A percentile compares a stretch with the other conserved stretches of the same genome.
phyloP scores from a whole-genome alignment of 1,284 basidiomycete genomes.

The Apiotrichum siamense region DNA sequence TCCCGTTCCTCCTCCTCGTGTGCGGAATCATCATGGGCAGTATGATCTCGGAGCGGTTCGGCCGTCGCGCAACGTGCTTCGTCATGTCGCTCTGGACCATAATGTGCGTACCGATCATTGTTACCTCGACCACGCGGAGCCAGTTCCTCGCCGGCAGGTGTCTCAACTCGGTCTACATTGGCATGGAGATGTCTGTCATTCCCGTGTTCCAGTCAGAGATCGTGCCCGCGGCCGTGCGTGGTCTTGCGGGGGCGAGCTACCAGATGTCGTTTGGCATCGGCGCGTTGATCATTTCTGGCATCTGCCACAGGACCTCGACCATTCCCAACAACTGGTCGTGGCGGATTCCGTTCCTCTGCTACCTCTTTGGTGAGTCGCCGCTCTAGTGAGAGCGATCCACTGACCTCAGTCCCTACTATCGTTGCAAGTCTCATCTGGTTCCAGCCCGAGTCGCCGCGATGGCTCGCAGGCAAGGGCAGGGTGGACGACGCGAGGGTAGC shows the following conservation, averaged over 20 bases:
- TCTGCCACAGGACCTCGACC: slow-evolving; percentile 4
- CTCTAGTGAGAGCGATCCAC: too few relatives aligned
- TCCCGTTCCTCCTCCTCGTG: slow-evolving; percentile 5
- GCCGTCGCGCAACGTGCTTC: slow-evolving; percentile 13
- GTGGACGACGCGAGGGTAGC: slow-evolving; percentile 12
- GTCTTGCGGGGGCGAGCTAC: slow-evolving; percentile 12
- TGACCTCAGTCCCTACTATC: slow-evolving; percentile 1
- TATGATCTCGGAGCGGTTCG: slow-evolving; percentile 9
- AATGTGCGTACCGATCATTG: slow-evolving; percentile 7
- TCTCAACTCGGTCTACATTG: slow-evolving; percentile 17
- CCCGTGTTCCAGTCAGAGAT: slow-evolving; percentile 15
- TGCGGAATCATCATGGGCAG: slow-evolving; percentile 8
- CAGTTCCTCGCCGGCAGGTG: slow-evolving; percentile 10
- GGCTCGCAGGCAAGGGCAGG: slow-evolving; percentile 21
- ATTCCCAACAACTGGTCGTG: slow-evolving; percentile 14
- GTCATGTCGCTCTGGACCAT: slow-evolving; percentile 15
- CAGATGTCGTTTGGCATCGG: slow-evolving; percentile 15
- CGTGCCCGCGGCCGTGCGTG: slow-evolving; percentile 12
- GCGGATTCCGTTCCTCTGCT: slow-evolving; percentile 14
- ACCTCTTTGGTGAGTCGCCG: too few relatives aligned
- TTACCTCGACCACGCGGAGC: slow-evolving; percentile 3
- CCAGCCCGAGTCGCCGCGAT: slow-evolving; percentile 22
- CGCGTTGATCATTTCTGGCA: slow-evolving; percentile 9
- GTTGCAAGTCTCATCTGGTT: slow-evolving; percentile 14
- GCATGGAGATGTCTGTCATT: slow-evolving; percentile 17